Conservation (phyloP, 345 rosid species). For the Jatropha curcas region DNA sequence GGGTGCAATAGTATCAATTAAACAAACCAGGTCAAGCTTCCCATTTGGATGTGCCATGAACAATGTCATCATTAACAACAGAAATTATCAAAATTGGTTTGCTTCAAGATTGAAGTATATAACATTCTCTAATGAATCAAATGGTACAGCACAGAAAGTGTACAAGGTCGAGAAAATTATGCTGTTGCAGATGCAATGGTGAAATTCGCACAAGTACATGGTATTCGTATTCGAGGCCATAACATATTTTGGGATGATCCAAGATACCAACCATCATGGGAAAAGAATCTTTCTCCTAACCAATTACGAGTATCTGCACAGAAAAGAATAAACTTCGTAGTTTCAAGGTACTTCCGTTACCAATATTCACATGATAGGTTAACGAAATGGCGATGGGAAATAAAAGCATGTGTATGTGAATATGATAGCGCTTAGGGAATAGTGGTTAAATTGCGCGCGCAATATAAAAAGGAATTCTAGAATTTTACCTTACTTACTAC, state of each 20-base stretch:
- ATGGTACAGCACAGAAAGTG: slow-evolving; percentile 74
- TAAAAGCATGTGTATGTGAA: no score
- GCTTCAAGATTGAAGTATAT: slow-evolving; percentile 62
- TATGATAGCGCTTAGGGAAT: no score
- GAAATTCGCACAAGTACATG: slow-evolving; percentile 39
- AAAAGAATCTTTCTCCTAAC: slow-evolving; percentile 31
- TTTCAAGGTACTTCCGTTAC: no score
- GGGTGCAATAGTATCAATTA: slow-evolving; percentile 48
- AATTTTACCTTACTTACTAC: no score
- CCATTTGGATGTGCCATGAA: slow-evolving; percentile 86
- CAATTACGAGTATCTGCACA: slow-evolving; percentile 42
- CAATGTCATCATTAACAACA: slow-evolving; percentile 50
- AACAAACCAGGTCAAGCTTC: slow-evolving; percentile 46
- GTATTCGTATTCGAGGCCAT: slow-evolving; percentile 68
- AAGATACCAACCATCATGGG: slow-evolving; percentile 67
- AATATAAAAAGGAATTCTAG: no score
- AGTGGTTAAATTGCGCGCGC: no score
- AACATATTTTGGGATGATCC: slow-evolving; percentile 76
- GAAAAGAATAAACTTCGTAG: slow-evolving; percentile 57
- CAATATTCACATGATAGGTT: no score
- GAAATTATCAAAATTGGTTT: slow-evolving; percentile 65
- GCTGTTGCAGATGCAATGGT: slow-evolving; percentile 65
- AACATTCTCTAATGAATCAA: slow-evolving; percentile 86
- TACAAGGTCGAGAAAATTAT: slow-evolving; percentile 58
- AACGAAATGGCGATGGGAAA: no score